Evolutionary conservation across 2,329 filamentous ascomycete species (phyloP), one percentile per base, ranked within the genome.

Genomic region (Alternaria arbusti): DNA sequence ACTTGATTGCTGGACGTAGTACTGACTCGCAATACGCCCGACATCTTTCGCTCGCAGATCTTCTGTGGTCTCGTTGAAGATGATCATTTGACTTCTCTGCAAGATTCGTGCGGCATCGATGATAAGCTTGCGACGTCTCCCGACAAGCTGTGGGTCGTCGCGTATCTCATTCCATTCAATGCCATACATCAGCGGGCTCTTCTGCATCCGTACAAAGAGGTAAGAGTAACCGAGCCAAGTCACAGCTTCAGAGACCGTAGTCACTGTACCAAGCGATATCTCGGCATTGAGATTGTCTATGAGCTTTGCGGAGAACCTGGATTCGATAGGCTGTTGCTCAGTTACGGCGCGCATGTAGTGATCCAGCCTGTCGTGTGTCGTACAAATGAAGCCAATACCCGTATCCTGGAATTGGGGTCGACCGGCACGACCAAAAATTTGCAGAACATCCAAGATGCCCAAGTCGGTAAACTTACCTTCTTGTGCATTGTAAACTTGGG

Each of bases 161-260:
- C 90, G 86, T 57, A 93, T 91, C 79, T 99, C 96, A 15, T 90
- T 86, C 92, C 93, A 98, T 70, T 97, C 94, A 52, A 99, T 98
- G 3, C 95, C 96, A 74, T 99, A 99, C 2, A 91, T 90, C 75
- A 95, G 88, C 5, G 94, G 95, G 69, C 96, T 97, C 63, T 92
- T 89, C 77, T 92, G 90, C 96, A 99, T 99, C 43, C 96, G 91
- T 43, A 99, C 95, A 78, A 97, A 99, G 0, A 99, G 85, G 75
- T 98, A 99, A 0, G 95, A 97, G 78, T 99, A 99, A 13, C 96
- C 95, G 30, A 99, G 90, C 96, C 96, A 99, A 69, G 96, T 93
- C 1, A 97, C 94, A 0, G 93, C 96, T 82, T 99, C 96, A 3
- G 90, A 85, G 2, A 99, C 91, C 1, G 95, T 97, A 0, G 95